phyloP scores from a whole-genome alignment of 2,329 filamentous ascomycete genomes.

The Emergomyces orientalis region DNA sequence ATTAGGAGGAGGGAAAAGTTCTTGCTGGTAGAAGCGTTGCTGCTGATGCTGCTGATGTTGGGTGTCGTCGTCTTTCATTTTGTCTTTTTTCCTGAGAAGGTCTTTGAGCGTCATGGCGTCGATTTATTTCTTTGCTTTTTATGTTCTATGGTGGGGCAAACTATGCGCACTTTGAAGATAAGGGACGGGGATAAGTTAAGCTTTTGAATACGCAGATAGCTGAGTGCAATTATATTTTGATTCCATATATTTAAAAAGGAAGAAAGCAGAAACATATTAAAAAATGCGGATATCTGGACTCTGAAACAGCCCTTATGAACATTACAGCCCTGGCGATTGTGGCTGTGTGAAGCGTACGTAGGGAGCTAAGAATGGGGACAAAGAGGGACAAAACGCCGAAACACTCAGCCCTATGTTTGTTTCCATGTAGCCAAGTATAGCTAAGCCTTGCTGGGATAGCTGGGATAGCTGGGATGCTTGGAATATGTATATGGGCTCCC shows the following conservation, averaged over 20 bases:
- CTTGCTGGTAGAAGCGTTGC: slow-evolving; percentile 31
- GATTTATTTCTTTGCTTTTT: neutral
- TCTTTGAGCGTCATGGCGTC: slow-evolving; percentile 51
- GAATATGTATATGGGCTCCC: too few species aligned
- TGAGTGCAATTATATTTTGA: neutral
- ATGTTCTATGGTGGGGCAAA: neutral
- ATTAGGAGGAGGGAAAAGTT: slow-evolving; percentile 39
- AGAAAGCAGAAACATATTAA: neutral
- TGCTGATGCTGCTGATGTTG: slow-evolving; percentile 10
- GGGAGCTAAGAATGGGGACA: neutral
- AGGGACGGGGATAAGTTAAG: neutral
- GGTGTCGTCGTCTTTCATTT: slow-evolving; percentile 26
- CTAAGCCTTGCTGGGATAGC: neutral
- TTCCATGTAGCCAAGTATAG: neutral
- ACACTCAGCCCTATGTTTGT: neutral
- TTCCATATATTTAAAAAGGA: neutral
- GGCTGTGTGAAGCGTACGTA: neutral
- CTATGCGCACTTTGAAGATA: neutral
- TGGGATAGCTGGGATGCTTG: neutral
- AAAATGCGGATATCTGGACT: neutral
- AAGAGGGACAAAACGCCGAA: neutral
- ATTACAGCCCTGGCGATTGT: neutral
- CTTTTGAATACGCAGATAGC: neutral
- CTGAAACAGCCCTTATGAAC: neutral
- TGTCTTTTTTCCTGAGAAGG: slow-evolving; percentile 55